Percentiles rank a stretch among this genome's conserved stretches.
These are phyloP conservation scores for Grigorovia yakushimaensis DNA, from an alignment of 805 yeast genomes.

Conservation along the genomic window DNA sequence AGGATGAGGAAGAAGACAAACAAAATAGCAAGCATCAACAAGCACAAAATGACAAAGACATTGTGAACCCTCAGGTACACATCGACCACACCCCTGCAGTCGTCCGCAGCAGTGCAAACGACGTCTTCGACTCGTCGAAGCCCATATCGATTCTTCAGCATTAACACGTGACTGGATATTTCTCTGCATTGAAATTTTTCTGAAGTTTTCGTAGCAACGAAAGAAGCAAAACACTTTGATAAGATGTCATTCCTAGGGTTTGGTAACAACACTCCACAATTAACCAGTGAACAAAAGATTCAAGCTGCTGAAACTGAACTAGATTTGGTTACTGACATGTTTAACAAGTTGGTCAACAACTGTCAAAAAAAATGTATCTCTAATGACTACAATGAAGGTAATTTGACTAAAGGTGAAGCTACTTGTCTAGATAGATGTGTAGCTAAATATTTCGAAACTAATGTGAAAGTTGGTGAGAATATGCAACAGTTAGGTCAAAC, in stretches of 20 bases:
- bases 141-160: neutral
- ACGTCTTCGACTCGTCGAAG: neutral
- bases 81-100: neutral
- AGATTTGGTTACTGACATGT: constrained; percentile 97
- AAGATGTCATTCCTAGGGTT: constrained; percentile 74
- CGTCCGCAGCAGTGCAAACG: neutral
- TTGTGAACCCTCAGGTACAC: neutral
- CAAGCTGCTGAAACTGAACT: constrained; percentile 94
- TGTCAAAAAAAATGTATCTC: constrained; percentile 83
- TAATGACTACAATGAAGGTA: constrained; percentile 57
- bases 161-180: neutral
- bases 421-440: constrained; percentile 93
- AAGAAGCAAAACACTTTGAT: no score
- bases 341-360: constrained; percentile 80
- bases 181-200: no score
- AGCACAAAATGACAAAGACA: neutral
- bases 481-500: constrained; percentile 44
- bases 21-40: constrained; percentile 7
- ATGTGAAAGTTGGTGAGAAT: constrained; percentile 85
- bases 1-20: constrained; percentile 32
- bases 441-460: constrained; percentile 86
- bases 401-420: constrained; percentile 68
- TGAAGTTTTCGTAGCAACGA: no score
- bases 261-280: constrained; percentile 66
- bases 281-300: constrained; percentile 65